These are phyloP conservation scores for Rubia peregrina DNA, from an alignment of 305 asterid species.

Conservation along the genomic window DNA sequence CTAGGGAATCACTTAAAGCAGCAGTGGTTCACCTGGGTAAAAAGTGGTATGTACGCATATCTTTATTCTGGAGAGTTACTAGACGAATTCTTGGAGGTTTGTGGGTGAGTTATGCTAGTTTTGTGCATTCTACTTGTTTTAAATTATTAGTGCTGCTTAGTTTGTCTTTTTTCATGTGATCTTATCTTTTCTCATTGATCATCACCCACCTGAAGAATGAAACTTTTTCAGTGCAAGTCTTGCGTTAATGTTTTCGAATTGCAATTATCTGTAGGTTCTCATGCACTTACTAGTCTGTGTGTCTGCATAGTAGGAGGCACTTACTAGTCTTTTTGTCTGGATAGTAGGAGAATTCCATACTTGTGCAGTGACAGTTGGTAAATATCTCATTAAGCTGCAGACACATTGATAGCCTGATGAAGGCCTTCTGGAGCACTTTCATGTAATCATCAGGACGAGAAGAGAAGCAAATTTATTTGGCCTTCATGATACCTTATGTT, in stretches of 20 bases:
- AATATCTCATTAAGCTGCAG: background rate
- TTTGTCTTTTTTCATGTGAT: background rate
- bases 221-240: background rate
- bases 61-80: slow-evolving; percentile 62
- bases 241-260: background rate
- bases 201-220: background rate
- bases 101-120: slow-evolving; percentile 59
- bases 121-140: background rate
- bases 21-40: slow-evolving; percentile 57
- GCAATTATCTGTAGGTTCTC: background rate
- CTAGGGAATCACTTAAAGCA: slow-evolving; percentile 77
- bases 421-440: background rate
- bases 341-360: background rate
- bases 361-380: background rate
- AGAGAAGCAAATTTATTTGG: background rate
- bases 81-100: slow-evolving; percentile 78
- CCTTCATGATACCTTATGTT: background rate
- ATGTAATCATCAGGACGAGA: background rate
- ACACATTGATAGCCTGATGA: background rate
- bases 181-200: background rate
- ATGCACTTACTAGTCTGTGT: background rate
- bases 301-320: background rate
- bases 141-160: too few species aligned
- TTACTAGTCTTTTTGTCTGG: background rate
- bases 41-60: slow-evolving; percentile 89